phyloP scores from a whole-genome alignment of 805 yeast species.

The Tetrapisispora arboricola region DNA sequence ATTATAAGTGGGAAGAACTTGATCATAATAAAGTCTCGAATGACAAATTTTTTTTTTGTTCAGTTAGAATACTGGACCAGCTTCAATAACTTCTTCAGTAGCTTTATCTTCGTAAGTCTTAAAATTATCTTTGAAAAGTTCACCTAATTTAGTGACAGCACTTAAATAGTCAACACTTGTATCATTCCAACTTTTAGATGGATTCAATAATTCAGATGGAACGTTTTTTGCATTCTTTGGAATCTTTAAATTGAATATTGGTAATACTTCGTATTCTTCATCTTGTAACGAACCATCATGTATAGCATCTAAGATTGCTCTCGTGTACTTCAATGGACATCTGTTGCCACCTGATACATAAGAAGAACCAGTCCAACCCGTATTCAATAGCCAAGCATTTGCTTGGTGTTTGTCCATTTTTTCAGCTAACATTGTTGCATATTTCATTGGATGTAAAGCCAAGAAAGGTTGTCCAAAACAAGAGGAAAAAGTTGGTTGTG shows the following conservation, averaged over 20 bases:
- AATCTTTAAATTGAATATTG: conserved; percentile 75
- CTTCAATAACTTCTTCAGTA: conserved; percentile 78
- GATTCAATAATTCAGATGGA: conserved; percentile 78
- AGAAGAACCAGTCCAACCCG: conserved; percentile 97
- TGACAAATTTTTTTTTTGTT: neutral
- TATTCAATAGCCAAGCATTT: conserved; percentile 91
- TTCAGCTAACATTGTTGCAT: conserved; percentile 91
- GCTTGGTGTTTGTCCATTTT: conserved; percentile 85
- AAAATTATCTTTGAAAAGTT: conserved; percentile 77
- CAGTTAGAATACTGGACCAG: conserved; percentile 55
- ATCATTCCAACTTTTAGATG: conserved; percentile 65
- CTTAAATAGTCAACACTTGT: conserved; percentile 33
- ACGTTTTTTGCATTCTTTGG: conserved; percentile 72
- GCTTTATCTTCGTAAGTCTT: conserved; percentile 74
- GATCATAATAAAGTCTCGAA: too few relatives aligned
- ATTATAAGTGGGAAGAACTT: too few relatives aligned
- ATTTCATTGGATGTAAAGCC: conserved; percentile 95
- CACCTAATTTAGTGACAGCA: conserved; percentile 60
- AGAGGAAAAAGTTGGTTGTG: conserved; percentile 95
- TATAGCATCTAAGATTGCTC: conserved; percentile 90
- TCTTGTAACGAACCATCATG: conserved; percentile 81
- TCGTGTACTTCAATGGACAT: conserved; percentile 94
- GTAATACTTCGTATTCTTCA: conserved; percentile 74
- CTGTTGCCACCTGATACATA: conserved; percentile 91
- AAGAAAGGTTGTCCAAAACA: conserved; percentile 99